phyloP scores from a whole-genome alignment of 2,329 filamentous ascomycete genomes.

The Fusarium acutatum region DNA sequence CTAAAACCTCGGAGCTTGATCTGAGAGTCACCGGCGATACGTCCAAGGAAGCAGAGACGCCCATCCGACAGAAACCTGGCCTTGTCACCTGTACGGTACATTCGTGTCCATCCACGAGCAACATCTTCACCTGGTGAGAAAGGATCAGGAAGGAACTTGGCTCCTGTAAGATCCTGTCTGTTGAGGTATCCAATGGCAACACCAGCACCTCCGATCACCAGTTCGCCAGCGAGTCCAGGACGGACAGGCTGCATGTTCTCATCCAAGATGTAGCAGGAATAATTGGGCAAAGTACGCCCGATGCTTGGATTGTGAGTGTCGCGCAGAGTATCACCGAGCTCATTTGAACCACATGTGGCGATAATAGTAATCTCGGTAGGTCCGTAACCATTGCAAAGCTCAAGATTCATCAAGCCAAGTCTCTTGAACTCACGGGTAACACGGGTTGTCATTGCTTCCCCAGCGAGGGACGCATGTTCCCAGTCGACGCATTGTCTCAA shows the following conservation, averaged over 20 bases:
- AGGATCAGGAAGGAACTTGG: background rate
- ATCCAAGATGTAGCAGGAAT: conserved; percentile 1
- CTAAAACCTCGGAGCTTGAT: conserved; percentile 8
- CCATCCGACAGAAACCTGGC: background rate
- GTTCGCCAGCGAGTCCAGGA: background rate
- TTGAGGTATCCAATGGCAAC: background rate
- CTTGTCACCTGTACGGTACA: conserved; percentile 3
- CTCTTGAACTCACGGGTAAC: background rate
- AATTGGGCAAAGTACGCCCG: background rate
- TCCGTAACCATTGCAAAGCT: background rate
- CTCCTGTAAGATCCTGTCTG: background rate
- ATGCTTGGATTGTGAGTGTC: background rate
- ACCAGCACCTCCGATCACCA: background rate
- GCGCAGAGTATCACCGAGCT: background rate
- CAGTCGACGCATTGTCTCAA: background rate
- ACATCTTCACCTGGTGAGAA: background rate
- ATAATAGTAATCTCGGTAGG: conserved; percentile 1
- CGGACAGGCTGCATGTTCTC: background rate
- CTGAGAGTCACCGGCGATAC: background rate
- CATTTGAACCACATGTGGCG: background rate
- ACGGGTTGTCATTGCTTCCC: background rate
- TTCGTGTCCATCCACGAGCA: background rate
- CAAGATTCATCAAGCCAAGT: background rate
- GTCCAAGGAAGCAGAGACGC: background rate
- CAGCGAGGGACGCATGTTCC: background rate